A percentile compares a stretch with the other conserved stretches of the same genome.
phyloP scores from a whole-genome alignment of 2,329 filamentous ascomycete species.

The Aspergillus novoparasiticus region DNA sequence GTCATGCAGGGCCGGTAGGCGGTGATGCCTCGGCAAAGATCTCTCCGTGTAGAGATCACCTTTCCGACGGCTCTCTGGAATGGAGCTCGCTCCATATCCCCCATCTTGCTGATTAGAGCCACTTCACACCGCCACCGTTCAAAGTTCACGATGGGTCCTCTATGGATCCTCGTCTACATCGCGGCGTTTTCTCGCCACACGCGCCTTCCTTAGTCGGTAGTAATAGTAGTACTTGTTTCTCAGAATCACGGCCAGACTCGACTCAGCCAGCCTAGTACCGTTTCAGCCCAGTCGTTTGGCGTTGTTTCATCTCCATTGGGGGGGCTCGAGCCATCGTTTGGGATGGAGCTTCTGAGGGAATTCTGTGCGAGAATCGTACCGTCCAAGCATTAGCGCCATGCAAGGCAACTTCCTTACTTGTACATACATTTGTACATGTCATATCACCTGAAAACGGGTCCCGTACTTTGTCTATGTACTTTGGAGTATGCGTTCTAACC shows the following conservation, averaged over 20 bases:
- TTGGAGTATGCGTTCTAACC: background rate
- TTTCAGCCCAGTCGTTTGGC: background rate
- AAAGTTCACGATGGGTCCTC: constrained; percentile 2
- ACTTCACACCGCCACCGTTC: constrained; percentile 6
- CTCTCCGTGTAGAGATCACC: constrained; percentile 2
- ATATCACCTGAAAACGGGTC: constrained; percentile 6
- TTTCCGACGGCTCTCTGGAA: background rate
- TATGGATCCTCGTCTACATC: background rate
- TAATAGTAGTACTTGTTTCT: background rate
- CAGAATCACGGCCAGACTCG: background rate
- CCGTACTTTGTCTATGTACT: constrained; percentile 6
- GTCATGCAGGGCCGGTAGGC: constrained; percentile 11
- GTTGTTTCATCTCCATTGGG: background rate
- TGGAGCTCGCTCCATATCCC: background rate
- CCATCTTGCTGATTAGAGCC: background rate
- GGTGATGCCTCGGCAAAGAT: constrained; percentile 8
- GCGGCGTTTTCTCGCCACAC: background rate
- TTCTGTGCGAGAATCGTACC: background rate
- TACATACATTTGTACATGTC: constrained; percentile 7
- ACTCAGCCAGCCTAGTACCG: background rate
- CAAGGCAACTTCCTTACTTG: constrained; percentile 14
- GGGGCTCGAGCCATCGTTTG: background rate
- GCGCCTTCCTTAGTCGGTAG: constrained; percentile 1
- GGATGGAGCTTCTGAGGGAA: background rate
- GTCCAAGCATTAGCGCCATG: constrained; percentile 12